Conservation (phyloP, 352 stramenopile genomes). For the Globisporangium camurandrum region DNA sequence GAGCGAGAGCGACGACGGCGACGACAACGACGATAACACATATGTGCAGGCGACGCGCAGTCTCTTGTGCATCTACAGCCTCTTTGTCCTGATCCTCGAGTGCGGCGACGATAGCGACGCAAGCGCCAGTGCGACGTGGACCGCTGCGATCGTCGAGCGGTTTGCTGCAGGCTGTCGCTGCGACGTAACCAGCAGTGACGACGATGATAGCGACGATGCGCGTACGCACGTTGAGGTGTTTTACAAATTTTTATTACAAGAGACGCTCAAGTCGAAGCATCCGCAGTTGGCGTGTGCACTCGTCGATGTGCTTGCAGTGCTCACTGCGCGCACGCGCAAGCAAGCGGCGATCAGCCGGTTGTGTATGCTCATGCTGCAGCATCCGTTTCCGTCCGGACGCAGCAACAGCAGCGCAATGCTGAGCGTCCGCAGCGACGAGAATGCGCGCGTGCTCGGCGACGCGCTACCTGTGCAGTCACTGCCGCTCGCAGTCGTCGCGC, state of each 20-base stretch:
- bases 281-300: constrained; percentile 34
- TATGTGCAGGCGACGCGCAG: constrained; percentile 10
- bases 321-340: constrained; percentile 40
- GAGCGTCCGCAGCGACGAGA: background rate
- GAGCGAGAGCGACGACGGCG: constrained; percentile 13
- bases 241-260: constrained; percentile 37
- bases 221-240: constrained; percentile 21
- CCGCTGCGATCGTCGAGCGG: constrained; percentile 22
- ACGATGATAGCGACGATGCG: constrained; percentile 1
- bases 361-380: constrained; percentile 49
- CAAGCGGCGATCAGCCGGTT: constrained; percentile 34
- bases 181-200: constrained; percentile 1
- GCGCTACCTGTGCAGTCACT: constrained; percentile 24
- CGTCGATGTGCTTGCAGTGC: constrained; percentile 25
- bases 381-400: constrained; percentile 30
- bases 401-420: background rate
- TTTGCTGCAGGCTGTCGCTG: constrained; percentile 21
- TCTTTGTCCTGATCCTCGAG: constrained; percentile 30
- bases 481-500: constrained; percentile 22
- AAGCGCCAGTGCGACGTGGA: background rate
- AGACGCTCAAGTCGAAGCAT: constrained; percentile 46
- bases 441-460: constrained; percentile 2
- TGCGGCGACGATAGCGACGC: constrained; percentile 12
- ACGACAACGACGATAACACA: background rate
- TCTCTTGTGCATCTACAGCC: constrained; percentile 31